A percentile compares a stretch with the other conserved stretches of the same genome.
phyloP scores from a whole-genome alignment of 805 yeast species.

The Pichia manshurica region DNA sequence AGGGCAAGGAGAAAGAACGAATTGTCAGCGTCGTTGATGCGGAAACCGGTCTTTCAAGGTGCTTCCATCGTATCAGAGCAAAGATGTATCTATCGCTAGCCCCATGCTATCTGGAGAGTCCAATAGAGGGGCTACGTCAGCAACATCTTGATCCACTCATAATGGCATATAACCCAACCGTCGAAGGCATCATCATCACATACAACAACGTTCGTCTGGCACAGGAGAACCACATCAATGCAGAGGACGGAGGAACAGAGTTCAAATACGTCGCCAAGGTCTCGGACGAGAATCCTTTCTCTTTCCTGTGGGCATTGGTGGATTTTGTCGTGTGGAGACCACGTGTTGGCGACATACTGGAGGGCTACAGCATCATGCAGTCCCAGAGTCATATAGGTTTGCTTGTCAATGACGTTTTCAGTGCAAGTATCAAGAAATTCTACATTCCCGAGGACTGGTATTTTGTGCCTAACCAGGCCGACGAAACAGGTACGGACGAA shows the following conservation, averaged over 20 bases:
- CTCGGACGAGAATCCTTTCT: constrained; percentile 77
- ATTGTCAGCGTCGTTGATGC: constrained; percentile 19
- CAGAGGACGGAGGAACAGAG: constrained; percentile 27
- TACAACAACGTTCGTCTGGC: constrained; percentile 59
- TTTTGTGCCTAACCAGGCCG: constrained; percentile 74
- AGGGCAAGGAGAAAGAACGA: background rate
- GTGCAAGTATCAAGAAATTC: constrained; percentile 82
- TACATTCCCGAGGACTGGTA: constrained; percentile 84
- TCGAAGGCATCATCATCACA: constrained; percentile 79
- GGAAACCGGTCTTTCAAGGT: constrained; percentile 48
- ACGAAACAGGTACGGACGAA: constrained; percentile 35
- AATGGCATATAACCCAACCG: constrained; percentile 70
- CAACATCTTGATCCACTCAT: constrained; percentile 89
- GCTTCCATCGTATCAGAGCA: constrained; percentile 59
- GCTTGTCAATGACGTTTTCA: constrained; percentile 86
- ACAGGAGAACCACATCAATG: constrained; percentile 35
- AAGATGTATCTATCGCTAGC: constrained; percentile 81
- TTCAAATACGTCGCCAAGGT: constrained; percentile 54
- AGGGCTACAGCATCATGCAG: constrained; percentile 87
- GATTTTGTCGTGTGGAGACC: constrained; percentile 90
- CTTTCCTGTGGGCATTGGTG: constrained; percentile 80
- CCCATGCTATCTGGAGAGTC: constrained; percentile 65
- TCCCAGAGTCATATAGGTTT: constrained; percentile 93
- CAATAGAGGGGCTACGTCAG: constrained; percentile 70
- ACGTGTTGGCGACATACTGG: constrained; percentile 74